Conservation (phyloP, 345 rosid genomes). For the Anacardium occidentale region DNA sequence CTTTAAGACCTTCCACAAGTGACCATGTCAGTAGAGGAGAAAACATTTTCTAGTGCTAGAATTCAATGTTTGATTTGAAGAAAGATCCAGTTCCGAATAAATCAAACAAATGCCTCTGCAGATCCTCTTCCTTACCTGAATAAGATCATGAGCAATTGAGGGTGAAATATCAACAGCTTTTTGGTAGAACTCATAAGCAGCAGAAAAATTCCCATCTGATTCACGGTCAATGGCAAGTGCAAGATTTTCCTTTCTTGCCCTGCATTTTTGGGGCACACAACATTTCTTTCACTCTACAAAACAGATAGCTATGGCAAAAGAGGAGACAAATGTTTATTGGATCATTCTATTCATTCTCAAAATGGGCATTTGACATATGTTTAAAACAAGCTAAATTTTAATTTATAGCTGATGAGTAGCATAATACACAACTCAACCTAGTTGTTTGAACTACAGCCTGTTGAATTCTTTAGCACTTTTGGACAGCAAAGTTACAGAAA, state of each 20-base stretch:
- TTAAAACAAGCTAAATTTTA: background rate
- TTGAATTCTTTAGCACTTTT: background rate
- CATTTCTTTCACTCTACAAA: conserved; percentile 4
- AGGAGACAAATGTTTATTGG: too few relatives aligned
- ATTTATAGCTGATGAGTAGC: background rate
- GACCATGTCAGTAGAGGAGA: conserved; percentile 25
- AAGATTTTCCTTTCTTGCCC: conserved; percentile 84
- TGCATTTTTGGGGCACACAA: conserved; percentile 24
- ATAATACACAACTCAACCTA: background rate
- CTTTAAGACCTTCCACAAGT: conserved; percentile 62
- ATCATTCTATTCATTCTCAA: too few relatives aligned
- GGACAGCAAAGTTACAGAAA: background rate
- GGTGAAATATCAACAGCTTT: conserved; percentile 98
- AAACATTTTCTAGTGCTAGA: background rate
- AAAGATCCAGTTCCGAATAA: background rate
- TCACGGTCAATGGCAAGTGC: conserved; percentile 84
- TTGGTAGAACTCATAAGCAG: conserved; percentile 89
- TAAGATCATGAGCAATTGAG: conserved; percentile 74
- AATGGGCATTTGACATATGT: too few relatives aligned
- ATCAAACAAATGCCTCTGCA: background rate
- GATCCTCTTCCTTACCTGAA: conserved; percentile 50
- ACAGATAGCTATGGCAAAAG: too few relatives aligned
- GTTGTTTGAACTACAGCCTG: background rate
- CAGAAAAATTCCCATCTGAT: conserved; percentile 71
- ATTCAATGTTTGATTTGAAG: background rate